Evolutionary conservation across 1,284 basidiomycete species (phyloP).

Genomic region (Paramarasmius palmivorus): DNA sequence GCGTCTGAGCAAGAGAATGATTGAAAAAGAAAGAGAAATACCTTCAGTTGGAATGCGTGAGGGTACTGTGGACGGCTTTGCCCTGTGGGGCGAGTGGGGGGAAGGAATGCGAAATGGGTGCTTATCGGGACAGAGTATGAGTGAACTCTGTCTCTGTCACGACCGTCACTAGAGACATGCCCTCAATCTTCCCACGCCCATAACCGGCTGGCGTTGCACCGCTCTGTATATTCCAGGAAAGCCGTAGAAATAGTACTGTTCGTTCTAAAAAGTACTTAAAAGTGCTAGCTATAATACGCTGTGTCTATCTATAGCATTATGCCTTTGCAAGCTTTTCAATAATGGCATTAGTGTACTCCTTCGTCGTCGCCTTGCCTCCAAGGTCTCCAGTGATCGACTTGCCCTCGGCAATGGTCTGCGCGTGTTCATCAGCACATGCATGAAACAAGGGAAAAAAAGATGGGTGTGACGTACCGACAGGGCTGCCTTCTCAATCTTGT

Average conservation of each 20-base stretch:
- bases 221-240: too few relatives aligned
- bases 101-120: conserved; percentile 48
- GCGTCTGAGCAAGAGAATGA: conserved; percentile 22
- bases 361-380: conserved; percentile 87
- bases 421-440: conserved; percentile 18
- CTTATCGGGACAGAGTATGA: conserved; percentile 42
- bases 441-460: conserved; percentile 22
- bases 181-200: conserved; percentile 16
- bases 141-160: conserved; percentile 39
- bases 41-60: conserved; percentile 50
- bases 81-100: conserved; percentile 85
- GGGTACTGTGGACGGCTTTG: conserved; percentile 63
- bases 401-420: conserved; percentile 92
- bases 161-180: conserved; percentile 23
- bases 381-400: conserved; percentile 91
- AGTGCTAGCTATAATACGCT: not conserved
- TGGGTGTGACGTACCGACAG: conserved; percentile 72
- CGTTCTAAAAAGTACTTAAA: not conserved
- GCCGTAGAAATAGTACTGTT: not conserved
- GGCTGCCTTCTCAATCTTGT: conserved; percentile 91
- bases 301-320: conserved; percentile 22
- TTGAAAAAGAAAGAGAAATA: conserved; percentile 25
- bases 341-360: conserved; percentile 88
- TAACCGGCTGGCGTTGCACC: not conserved
- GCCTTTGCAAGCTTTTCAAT: conserved; percentile 65